Evolutionary conservation across 139 green algal genomes (phyloP).

Genomic region (Coccomyxa sp.): DNA sequence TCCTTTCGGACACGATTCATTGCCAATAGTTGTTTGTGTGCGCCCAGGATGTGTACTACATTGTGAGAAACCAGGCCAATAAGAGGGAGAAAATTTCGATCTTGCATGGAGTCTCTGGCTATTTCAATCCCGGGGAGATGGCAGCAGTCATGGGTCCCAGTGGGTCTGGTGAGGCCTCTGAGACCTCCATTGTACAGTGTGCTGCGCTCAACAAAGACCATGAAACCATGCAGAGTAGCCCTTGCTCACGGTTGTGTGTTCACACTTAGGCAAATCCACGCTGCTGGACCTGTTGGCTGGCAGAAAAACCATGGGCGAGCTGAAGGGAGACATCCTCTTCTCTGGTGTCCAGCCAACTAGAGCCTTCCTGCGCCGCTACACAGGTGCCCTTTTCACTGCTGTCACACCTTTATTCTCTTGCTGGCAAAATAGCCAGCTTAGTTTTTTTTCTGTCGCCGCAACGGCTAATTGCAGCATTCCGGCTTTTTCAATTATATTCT

Average conservation of each 20-base stretch:
- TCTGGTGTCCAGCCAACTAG: slow-evolving; percentile 21
- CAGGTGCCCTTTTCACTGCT: not conserved
- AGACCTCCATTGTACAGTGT: not conserved
- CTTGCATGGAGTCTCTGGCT: slow-evolving; percentile 23
- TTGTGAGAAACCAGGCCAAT: slow-evolving; percentile 23
- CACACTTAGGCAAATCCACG: slow-evolving; percentile 10
- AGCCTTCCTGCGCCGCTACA: slow-evolving; percentile 31
- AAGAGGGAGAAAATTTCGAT: slow-evolving; percentile 22
- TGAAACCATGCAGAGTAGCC: not conserved
- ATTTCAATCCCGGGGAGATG: slow-evolving; percentile 27
- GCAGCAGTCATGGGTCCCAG: slow-evolving; percentile 23
- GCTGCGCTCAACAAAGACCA: not conserved
- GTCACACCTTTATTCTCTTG: not conserved
- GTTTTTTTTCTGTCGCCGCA: too few relatives aligned
- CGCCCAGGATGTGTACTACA: slow-evolving; percentile 19
- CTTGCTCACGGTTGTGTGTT: not conserved
- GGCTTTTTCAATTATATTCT: too few relatives aligned
- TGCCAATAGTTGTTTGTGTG: not conserved
- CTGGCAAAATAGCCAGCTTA: too few relatives aligned
- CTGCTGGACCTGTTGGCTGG: slow-evolving; percentile 51
- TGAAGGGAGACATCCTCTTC: slow-evolving; percentile 30
- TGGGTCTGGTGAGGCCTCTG: not conserved
- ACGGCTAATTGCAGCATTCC: too few relatives aligned
- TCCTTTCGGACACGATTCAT: not conserved
- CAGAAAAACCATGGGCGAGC: slow-evolving; percentile 36